These are phyloP conservation scores for Paragyromitra xinjiangensis DNA, from an alignment of 495 filamentous ascomycete species.

Conservation along the genomic window DNA sequence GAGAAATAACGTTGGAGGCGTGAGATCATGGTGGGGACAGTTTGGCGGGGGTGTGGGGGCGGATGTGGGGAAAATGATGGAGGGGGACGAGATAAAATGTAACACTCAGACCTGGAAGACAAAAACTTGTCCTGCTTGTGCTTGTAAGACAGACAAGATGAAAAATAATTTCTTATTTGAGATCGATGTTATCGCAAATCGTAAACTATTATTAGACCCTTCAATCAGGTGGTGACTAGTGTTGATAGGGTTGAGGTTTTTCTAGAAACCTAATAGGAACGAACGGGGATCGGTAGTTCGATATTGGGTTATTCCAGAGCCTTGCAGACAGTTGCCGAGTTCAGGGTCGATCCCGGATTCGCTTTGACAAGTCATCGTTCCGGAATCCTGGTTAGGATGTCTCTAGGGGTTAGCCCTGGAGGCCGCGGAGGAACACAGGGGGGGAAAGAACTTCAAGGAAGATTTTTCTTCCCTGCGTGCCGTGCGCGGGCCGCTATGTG, in stretches of 20 bases:
- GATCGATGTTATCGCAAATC: conserved; percentile 8
- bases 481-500: not conserved
- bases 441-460: conserved; percentile 1
- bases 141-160: conserved; percentile 21
- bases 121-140: conserved; percentile 12
- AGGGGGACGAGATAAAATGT: conserved; percentile 23
- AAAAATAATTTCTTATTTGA: conserved; percentile 26
- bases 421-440: conserved; percentile 3
- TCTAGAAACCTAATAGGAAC: not conserved
- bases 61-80: not conserved
- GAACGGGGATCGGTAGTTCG: conserved; percentile 15
- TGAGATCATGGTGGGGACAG: not conserved
- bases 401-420: conserved; percentile 19
- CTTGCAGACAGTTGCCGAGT: conserved; percentile 19
- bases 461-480: not conserved
- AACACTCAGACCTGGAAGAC: conserved; percentile 33
- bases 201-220: conserved; percentile 23
- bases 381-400: conserved; percentile 19
- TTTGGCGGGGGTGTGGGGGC: conserved; percentile 6
- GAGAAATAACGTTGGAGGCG: conserved; percentile 7
- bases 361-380: conserved; percentile 22
- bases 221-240: conserved; percentile 4
- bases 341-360: conserved; percentile 15
- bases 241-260: not conserved
- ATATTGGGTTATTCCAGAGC: conserved; percentile 35